Conservation (phyloP, 805 yeast species). For the Teunomyces aglyptinius region DNA sequence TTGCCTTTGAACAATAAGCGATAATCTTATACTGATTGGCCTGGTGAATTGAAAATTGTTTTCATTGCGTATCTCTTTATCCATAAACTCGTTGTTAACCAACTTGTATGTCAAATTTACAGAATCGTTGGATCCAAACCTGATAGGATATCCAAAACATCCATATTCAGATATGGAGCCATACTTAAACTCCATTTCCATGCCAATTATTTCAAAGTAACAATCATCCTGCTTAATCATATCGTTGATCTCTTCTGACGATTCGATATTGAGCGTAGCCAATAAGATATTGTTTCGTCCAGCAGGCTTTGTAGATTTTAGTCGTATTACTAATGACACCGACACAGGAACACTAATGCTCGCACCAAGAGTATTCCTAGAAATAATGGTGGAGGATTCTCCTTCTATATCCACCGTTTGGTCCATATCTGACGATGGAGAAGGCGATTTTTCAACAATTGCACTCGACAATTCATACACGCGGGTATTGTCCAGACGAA, state of each 20-base stretch:
- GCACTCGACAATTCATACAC: conserved; percentile 7
- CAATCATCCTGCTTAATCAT: conserved; percentile 10
- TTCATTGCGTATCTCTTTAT: conserved; percentile 17
- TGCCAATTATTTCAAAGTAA: conserved; percentile 20
- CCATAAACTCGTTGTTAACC: conserved; percentile 27
- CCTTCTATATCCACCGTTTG: not conserved
- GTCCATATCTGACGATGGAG: not conserved
- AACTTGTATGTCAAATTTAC: conserved; percentile 36
- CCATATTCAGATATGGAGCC: conserved; percentile 25
- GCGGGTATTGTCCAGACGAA: not conserved
- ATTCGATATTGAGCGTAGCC: conserved; percentile 49
- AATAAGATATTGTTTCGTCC: conserved; percentile 44
- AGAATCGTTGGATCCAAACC: conserved; percentile 27
- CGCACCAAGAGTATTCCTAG: conserved; percentile 9
- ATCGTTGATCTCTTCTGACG: conserved; percentile 38
- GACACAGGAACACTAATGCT: conserved; percentile 25
- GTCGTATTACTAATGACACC: conserved; percentile 42
- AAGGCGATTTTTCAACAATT: conserved; percentile 2
- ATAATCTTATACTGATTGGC: conserved; percentile 25
- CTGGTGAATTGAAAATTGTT: conserved; percentile 19
- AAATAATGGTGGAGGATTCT: not conserved
- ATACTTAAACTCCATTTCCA: conserved; percentile 24
- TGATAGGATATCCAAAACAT: conserved; percentile 24
- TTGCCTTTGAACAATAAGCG: conserved; percentile 23
- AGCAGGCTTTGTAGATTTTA: conserved; percentile 49